Conservation (phyloP, 2,329 filamentous ascomycete genomes). For the Pseudogymnoascus sp. region DNA sequence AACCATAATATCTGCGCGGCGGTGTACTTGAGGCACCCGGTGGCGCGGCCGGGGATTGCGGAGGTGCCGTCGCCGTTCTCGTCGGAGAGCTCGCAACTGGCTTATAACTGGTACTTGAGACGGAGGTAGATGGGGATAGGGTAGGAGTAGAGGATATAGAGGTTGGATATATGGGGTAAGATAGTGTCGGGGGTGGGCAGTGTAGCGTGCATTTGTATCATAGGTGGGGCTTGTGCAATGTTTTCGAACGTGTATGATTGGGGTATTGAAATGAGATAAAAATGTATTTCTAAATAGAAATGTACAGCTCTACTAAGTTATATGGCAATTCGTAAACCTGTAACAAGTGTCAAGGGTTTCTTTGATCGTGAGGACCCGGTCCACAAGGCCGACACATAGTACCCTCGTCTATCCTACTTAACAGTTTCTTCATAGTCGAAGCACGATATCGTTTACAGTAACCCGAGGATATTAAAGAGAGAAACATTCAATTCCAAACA, state of each 20-base stretch:
- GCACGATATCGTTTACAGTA: background rate
- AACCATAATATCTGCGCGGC: conserved; percentile 96
- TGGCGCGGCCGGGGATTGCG: conserved; percentile 69
- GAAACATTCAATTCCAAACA: background rate
- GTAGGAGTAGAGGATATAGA: background rate
- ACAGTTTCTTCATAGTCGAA: background rate
- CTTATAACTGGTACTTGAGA: conserved; percentile 85
- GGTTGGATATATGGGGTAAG: background rate
- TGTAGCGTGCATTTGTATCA: conserved; percentile 8
- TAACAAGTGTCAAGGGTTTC: background rate
- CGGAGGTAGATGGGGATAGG: conserved; percentile 24
- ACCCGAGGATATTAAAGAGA: background rate
- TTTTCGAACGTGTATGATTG: conserved; percentile 8
- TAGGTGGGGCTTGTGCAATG: conserved; percentile 5
- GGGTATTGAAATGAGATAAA: conserved; percentile 5
- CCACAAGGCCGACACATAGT: background rate
- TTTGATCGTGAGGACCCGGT: background rate
- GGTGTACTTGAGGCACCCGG: conserved; percentile 89
- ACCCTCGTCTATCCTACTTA: background rate
- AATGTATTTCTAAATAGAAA: conserved; percentile 6
- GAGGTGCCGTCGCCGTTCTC: conserved; percentile 82
- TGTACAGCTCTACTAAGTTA: background rate
- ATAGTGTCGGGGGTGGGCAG: background rate
- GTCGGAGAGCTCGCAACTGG: conserved; percentile 63
- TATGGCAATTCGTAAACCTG: background rate